Base-by-base conservation (phyloP, 2,329 filamentous ascomycete genomes). In the Aciculosporium take region DNA sequence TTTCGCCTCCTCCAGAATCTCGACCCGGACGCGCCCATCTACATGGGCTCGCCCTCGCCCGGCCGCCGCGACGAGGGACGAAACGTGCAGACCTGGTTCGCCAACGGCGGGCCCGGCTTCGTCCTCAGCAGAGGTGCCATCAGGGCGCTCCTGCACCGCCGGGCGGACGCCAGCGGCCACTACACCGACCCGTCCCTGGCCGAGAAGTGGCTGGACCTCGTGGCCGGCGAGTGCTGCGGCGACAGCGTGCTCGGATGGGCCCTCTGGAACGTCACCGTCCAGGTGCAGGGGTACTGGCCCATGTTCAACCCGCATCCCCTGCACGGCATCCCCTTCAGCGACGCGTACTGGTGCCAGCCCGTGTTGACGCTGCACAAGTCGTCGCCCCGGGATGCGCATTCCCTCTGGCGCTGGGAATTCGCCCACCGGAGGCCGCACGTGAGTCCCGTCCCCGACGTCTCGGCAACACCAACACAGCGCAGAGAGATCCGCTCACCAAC, bases 71-170 rank as follows among this genome's bases (percentile, higher is more conserved):
- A 58, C 40, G 46, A 52, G 4, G 49, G 51, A 24, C 52, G 52
- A 37, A 50, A 57, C 38, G 57, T 58, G 27, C 58, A 55, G 21
- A 60, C 63, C 37, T 57, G 63, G 2, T 76, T 76, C 47, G 72
- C 68, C 13, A 73, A 77, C 49, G 73, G 73, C 12, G 73, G 73
- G 2, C 72, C 67, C 31, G 73, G 73, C n/a, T 73, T 72, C 51
- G 18, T 72, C 68, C n/a, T 65, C 68, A 4, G 66, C 62, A 3
- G 66, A 73, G 4, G 57, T 79, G 53, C 61, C 64, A 48, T 61
- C 62, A 42, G 61, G 72, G 36, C 62, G 67, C 5, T 59, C 62
- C 38, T 50, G 59, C 25, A 62, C 67, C 32, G 60, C 33, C 51
- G 57, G 45, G 49, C 47, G 5, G 55, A 52, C 2, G 33, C 48